Evolutionary conservation across 1,284 basidiomycete genomes (phyloP), one percentile per base, ranked within the genome.

Genomic region (Puccinia polysora): DNA sequence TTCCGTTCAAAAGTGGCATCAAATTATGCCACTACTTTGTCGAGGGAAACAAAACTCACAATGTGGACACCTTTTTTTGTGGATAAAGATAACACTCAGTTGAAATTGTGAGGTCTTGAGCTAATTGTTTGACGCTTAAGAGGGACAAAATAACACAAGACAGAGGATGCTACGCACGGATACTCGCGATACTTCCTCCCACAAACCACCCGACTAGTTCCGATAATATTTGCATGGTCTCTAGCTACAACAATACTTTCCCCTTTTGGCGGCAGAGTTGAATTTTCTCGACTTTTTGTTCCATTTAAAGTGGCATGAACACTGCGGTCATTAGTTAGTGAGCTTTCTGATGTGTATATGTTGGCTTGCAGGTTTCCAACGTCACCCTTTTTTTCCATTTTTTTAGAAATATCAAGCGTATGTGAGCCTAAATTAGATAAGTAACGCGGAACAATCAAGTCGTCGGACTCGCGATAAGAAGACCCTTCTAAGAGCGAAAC

Each of bases 131-230:
- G n/a, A n/a, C n/a, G n/a, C n/a, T n/a, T n/a, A 20, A 52, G 34
- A 32, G 5, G n/a, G 34, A 36, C 23, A n/a, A 38, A 50, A 65
- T 2, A 4, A 23, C n/a, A 28, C n/a, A 38, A 15, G 14, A 64
- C 23, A 47, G 10, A 4, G 10, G 15, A 7, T 20, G 36, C 23
- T 2, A 67, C 52, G 38, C 23, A 67, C 65, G 52, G 65, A 53
- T 67, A 67, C 36, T 67, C 52, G 8, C 65, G 65, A 45, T 67
- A 67, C 50, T 67, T 67, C 23, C 65, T 55, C 18, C 65, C 65
- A 56, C 65, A 67, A 55, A 67, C 50, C 30, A 56, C 52, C 14
- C 65, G 30, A 67, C 65, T 67, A 40, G 45, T 40, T 53, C 65
- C 65, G 28, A 53, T 36, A 20, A 67, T 67, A 25, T 67, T 56